These are phyloP conservation scores for Plectranthus barbatus DNA, from an alignment of 257 asterid species.

Conservation along the genomic window DNA sequence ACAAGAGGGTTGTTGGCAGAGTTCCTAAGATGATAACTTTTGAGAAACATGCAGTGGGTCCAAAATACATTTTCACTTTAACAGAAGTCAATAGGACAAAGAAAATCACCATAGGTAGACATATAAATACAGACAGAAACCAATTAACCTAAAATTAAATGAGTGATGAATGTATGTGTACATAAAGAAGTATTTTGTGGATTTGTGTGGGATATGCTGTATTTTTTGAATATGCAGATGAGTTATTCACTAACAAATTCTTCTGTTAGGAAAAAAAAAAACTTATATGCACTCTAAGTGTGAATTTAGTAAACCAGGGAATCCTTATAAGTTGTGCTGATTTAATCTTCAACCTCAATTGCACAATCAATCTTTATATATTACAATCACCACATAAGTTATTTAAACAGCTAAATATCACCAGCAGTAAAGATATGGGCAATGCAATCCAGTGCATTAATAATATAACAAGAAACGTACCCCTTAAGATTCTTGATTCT, in stretches of 20 bases:
- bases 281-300: no score
- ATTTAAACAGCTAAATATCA: neutral
- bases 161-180: no score
- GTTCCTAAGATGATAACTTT: neutral
- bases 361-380: neutral
- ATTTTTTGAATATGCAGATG: no score
- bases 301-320: no score
- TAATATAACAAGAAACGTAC: conserved; percentile 22
- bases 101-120: neutral
- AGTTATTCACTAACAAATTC: no score
- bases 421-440: neutral
- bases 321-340: no score
- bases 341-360: neutral
- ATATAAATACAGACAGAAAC: neutral
- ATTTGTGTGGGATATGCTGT: no score
- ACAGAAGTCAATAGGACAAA: neutral
- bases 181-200: no score
- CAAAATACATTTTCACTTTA: neutral
- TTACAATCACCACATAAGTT: neutral
- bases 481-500: conserved; percentile 57
- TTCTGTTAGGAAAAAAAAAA: no score
- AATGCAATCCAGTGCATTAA: neutral
- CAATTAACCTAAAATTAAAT: neutral
- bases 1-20: neutral
- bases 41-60: neutral